Percentiles rank a stretch among this genome's conserved stretches.
phyloP scores from a whole-genome alignment of 306 rosid species.

The Prosopis cineraria region DNA sequence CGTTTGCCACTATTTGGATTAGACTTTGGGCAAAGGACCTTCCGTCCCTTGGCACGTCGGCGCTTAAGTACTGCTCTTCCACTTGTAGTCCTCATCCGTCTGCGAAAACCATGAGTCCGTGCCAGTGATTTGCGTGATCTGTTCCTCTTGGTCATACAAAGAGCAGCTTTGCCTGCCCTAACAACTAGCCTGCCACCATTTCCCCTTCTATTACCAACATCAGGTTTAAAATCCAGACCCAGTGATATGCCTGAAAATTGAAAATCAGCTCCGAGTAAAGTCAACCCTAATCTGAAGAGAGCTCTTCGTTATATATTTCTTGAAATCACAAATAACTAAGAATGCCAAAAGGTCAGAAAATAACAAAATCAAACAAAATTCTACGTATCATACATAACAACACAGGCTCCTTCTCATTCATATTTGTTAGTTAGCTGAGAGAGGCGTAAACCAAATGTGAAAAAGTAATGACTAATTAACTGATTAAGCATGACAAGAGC shows the following conservation, averaged over 20 bases:
- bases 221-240: slow-evolving; percentile 58
- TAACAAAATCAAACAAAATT: background rate
- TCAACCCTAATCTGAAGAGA: slow-evolving; percentile 17
- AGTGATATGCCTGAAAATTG: slow-evolving; percentile 55
- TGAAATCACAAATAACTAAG: background rate
- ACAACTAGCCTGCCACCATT: slow-evolving; percentile 65
- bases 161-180: slow-evolving; percentile 80
- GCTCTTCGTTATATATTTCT: background rate
- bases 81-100: slow-evolving; percentile 79
- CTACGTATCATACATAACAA: slow-evolving; percentile 14
- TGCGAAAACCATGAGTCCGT: slow-evolving; percentile 87
- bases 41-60: slow-evolving; percentile 91
- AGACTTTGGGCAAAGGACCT: slow-evolving; percentile 84
- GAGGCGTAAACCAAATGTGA: slow-evolving; percentile 21
- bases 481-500: background rate
- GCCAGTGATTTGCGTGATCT: slow-evolving; percentile 89
- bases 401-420: background rate
- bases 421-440: background rate
- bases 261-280: slow-evolving; percentile 19
- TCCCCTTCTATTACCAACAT: slow-evolving; percentile 49
- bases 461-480: background rate
- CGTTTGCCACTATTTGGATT: slow-evolving; percentile 75
- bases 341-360: background rate
- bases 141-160: slow-evolving; percentile 85
- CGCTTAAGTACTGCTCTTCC: slow-evolving; percentile 84